These are phyloP conservation scores for Cryptococcus deneoformans DNA, from an alignment of 1,284 basidiomycete genomes.

Conservation along the genomic window DNA sequence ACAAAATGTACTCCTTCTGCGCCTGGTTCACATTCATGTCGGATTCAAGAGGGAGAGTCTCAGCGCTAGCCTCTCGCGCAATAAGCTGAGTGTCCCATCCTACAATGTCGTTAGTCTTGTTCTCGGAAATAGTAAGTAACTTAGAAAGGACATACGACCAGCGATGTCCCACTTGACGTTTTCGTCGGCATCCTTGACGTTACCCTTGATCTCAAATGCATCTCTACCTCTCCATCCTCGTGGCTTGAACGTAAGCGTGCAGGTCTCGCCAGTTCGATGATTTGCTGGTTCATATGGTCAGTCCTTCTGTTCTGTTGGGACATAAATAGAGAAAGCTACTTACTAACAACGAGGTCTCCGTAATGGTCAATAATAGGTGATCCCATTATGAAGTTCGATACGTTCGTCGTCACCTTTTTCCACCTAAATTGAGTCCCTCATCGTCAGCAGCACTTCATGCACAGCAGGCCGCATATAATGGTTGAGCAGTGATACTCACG, in stretches of 20 bases:
- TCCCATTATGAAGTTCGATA: conserved; percentile 92
- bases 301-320: neutral
- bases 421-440: conserved; percentile 16
- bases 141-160: conserved; percentile 55
- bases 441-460: too few species aligned
- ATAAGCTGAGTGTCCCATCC: conserved; percentile 95
- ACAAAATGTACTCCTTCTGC: conserved; percentile 48
- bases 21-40: conserved; percentile 31
- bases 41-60: conserved; percentile 59
- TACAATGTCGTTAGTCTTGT: neutral
- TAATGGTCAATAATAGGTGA: conserved; percentile 96
- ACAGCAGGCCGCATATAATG: too few species aligned
- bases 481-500: conserved; percentile 15
- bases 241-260: conserved; percentile 91
- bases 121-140: neutral
- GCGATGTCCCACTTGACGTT: conserved; percentile 82
- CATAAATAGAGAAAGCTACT: conserved; percentile 5
- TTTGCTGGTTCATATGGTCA: conserved; percentile 61
- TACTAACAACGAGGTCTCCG: conserved; percentile 83
- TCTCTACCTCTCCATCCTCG: conserved; percentile 91
- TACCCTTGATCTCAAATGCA: conserved; percentile 87
- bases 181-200: conserved; percentile 68
- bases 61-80: conserved; percentile 69
- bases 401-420: conserved; percentile 83
- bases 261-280: conserved; percentile 88